Percentiles rank a stretch among this genome's conserved stretches.
Evolutionary conservation across 2,329 filamentous ascomycete species (phyloP).

Genomic region (Colletotrichum sp.): DNA sequence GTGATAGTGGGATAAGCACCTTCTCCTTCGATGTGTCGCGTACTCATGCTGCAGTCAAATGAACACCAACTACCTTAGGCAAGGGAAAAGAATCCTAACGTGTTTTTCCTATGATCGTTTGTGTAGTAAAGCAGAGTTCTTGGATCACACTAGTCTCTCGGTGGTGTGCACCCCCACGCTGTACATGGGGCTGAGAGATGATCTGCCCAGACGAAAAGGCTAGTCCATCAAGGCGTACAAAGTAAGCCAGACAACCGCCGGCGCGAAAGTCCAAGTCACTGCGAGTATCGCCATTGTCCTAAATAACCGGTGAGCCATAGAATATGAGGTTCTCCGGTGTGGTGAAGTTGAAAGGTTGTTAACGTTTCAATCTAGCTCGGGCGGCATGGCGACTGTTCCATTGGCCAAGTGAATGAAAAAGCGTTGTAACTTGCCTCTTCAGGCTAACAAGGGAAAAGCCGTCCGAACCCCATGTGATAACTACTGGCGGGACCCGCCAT

Average conservation of each 20-base stretch:
- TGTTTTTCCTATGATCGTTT: rapidly evolving
- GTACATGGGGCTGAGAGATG: background rate
- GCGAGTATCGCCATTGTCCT: background rate
- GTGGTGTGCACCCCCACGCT: background rate
- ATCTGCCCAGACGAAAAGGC: background rate
- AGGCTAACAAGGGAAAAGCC: background rate
- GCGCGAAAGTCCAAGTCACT: background rate
- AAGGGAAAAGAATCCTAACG: rapidly evolving
- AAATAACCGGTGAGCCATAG: background rate
- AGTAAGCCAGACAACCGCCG: background rate
- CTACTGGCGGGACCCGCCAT: too few relatives aligned
- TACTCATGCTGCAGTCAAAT: background rate
- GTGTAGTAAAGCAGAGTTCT: background rate
- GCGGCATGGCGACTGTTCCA: background rate
- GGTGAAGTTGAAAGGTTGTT: background rate
- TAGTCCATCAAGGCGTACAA: background rate
- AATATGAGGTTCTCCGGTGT: background rate
- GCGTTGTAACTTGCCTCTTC: background rate
- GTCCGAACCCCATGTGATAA: background rate
- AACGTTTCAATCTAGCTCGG: background rate
- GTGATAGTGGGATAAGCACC: background rate
- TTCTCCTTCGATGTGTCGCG: rapidly evolving
- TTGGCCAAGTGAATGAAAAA: background rate
- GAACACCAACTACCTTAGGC: background rate
- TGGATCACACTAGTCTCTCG: background rate